Evolutionary conservation across 768 basidiomycete species (phyloP).

Genomic region (Mycena crocata): DNA sequence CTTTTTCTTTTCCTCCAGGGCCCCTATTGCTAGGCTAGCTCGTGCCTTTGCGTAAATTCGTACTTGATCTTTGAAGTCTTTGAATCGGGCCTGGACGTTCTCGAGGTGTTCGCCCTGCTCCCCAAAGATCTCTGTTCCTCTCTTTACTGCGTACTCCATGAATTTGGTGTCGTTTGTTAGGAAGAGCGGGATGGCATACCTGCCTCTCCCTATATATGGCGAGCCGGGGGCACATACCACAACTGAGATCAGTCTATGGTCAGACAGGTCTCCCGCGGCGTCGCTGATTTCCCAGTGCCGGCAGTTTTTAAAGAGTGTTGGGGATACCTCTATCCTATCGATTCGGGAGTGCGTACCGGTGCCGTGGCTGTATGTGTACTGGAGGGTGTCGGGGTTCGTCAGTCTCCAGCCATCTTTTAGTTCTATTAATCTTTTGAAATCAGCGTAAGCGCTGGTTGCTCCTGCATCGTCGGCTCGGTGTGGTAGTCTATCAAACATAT

Average conservation of each 20-base stretch:
- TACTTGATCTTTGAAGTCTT: too few species aligned
- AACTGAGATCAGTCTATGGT: constrained; percentile 31
- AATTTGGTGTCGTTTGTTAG: constrained; percentile 8
- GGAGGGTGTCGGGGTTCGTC: background rate
- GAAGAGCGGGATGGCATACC: constrained; percentile 23
- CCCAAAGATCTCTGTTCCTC: background rate
- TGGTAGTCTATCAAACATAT: background rate
- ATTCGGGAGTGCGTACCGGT: constrained; percentile 16
- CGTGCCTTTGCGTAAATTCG: too few species aligned
- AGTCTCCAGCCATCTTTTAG: background rate
- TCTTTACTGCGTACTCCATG: background rate
- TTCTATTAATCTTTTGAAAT: background rate
- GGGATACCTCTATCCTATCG: constrained; percentile 20
- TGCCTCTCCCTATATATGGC: constrained; percentile 28
- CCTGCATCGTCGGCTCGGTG: background rate
- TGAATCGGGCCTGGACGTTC: background rate
- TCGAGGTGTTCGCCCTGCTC: background rate
- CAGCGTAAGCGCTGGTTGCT: background rate
- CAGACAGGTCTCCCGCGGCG: background rate
- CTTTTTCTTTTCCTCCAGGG: too few species aligned
- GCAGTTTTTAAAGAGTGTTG: background rate
- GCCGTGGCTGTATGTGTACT: background rate
- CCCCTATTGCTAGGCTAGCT: too few species aligned
- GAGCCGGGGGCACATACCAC: constrained; percentile 9
- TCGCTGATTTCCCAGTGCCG: constrained; percentile 23